These are phyloP conservation scores for Beauveria sp. DNA, from an alignment of 2,329 filamentous ascomycete species.

Conservation along the genomic window DNA sequence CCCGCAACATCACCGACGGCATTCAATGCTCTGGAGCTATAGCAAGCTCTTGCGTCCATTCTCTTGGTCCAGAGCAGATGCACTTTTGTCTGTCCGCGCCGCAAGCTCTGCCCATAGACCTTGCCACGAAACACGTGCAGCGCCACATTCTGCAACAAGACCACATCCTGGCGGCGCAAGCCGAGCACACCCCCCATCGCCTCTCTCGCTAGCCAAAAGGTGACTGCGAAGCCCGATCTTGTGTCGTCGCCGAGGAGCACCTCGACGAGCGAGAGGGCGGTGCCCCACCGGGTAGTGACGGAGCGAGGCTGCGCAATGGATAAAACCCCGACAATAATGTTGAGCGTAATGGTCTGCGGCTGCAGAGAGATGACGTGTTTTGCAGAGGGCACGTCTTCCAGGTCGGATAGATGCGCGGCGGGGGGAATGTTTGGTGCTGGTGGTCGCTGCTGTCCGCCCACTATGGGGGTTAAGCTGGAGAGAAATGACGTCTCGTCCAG, in stretches of 20 bases:
- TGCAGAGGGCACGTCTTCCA: conserved; percentile 64
- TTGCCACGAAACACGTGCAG: conserved; percentile 65
- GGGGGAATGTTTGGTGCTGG: conserved; percentile 20
- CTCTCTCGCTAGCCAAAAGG: conserved; percentile 64
- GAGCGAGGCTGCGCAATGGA: conserved; percentile 59
- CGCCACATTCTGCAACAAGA: conserved; percentile 73
- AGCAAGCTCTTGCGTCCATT: conserved; percentile 43
- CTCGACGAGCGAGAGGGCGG: conserved; percentile 61
- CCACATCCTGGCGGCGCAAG: conserved; percentile 64
- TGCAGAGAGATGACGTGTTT: conserved; percentile 56
- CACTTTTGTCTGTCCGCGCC: conserved; percentile 61
- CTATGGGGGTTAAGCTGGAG: conserved; percentile 15
- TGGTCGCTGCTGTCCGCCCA: conserved; percentile 7
- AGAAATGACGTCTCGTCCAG: conserved; percentile 29
- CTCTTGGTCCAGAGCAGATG: conserved; percentile 51
- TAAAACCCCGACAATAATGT: conserved; percentile 74
- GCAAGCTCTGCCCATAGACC: conserved; percentile 79
- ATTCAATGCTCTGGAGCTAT: conserved; percentile 43
- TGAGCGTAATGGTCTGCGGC: conserved; percentile 76
- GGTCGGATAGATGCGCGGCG: conserved; percentile 37
- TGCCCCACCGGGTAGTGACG: conserved; percentile 59
- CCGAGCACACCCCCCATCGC: conserved; percentile 28
- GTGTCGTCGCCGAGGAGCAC: conserved; percentile 82
- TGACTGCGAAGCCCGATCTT: conserved; percentile 68
- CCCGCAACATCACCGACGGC: conserved; percentile 16